Evolutionary conservation across 257 asterid genomes (phyloP), one percentile per base, ranked within the genome.

Genomic region (Parsonsia alboflavescens): DNA sequence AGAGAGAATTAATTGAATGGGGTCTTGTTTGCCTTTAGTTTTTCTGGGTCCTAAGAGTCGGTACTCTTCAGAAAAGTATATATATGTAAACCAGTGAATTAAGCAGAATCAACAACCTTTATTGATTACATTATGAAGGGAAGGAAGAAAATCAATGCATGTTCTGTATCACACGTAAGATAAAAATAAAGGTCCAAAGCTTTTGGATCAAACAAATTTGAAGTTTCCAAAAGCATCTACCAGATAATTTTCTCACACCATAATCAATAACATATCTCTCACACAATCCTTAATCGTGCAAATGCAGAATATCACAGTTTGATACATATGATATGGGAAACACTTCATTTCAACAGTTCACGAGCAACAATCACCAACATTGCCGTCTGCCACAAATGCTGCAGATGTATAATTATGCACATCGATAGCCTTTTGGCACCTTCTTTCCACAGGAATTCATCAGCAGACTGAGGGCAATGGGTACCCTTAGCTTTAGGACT

Each of bases 391-490:
- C n/a, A 5, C 46, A 42, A 42, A 42, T 42, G 7, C 7, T 42
- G 9, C 46, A 5, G 46, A 42, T 42, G 46, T 42, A 5, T 33
- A 33, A 33, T 72, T 54, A 78, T 19, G 77, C 64, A 76, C 98
- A 93, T 48, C 71, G 78, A 76, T 91, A 93, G 59, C 93, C 96
- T 69, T 86, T 26, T 1, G 98, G 97, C 68, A 88, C 85, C 76
- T 89, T 86, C 86, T 93, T 93, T 73, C 93, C 98, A 73, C 98
- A 93, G 44, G 96, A 82, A 81, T 91, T 88, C 42, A 93, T 19
- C 49, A 85, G 75, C 85, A 85, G 42, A 74, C 89, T 91, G 54
- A 93, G 26, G 30, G 96, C 97, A 50, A 93, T 68, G 0, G 96
- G 96, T 62, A 91, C 63, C 39, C 88, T 26, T 9, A 89, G 36